A percentile compares a stretch with the other conserved stretches of the same genome.
These are phyloP conservation scores for Proliferodiscus dingleyae DNA, from an alignment of 2,329 filamentous ascomycete species.

Conservation along the genomic window DNA sequence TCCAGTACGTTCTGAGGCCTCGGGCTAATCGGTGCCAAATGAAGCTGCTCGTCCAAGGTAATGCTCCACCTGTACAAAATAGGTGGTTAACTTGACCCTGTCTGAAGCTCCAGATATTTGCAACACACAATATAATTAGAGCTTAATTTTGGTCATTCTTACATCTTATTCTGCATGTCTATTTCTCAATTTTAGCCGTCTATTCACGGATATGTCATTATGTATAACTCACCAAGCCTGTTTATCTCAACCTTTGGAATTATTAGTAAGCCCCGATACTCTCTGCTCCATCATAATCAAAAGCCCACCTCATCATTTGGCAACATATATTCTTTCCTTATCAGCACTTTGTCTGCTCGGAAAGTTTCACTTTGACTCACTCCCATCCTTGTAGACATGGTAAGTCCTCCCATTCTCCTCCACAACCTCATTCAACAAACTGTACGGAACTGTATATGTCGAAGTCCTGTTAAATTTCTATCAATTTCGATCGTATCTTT, in stretches of 20 bases:
- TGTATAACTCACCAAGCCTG: slow-evolving; percentile 2
- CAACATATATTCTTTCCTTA: slow-evolving; percentile 17
- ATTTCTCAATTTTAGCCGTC: neutral
- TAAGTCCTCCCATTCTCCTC: slow-evolving; percentile 30
- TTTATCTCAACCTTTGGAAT: slow-evolving; percentile 3
- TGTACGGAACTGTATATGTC: neutral
- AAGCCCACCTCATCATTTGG: slow-evolving; percentile 18
- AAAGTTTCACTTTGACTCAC: slow-evolving; percentile 5
- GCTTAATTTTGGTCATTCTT: too few relatives aligned
- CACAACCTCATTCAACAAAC: slow-evolving; percentile 28
- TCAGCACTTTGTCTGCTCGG: too few relatives aligned
- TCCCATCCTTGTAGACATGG: slow-evolving; percentile 20
- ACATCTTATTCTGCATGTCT: slow-evolving; percentile 16
- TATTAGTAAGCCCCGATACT: neutral
- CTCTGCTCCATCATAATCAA: neutral
- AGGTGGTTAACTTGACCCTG: too few relatives aligned
- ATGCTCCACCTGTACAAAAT: too few relatives aligned
- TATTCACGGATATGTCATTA: neutral
- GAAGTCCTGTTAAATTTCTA: neutral
- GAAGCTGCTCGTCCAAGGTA: slow-evolving; percentile 8
- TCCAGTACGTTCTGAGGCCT: slow-evolving; percentile 8
- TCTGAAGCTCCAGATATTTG: too few relatives aligned
- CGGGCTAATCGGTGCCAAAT: slow-evolving; percentile 15
- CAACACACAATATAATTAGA: too few relatives aligned
- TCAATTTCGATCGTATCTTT: neutral